These are phyloP conservation scores for Daedalea quercina DNA, from an alignment of 768 basidiomycete species.

Conservation along the genomic window DNA sequence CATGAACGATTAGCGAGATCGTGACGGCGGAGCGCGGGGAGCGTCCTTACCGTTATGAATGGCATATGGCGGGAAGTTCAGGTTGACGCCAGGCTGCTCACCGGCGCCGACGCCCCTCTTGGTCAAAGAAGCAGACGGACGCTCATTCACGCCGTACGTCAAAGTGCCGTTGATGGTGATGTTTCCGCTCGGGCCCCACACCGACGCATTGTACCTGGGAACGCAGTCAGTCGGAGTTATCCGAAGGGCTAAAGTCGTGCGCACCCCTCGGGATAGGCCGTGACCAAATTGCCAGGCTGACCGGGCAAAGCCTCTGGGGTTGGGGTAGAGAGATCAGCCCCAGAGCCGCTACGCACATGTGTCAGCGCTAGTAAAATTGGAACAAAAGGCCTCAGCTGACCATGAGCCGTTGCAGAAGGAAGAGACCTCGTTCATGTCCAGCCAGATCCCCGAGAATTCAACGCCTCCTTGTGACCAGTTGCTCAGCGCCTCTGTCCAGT, in stretches of 20 bases:
- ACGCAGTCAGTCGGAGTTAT: background rate
- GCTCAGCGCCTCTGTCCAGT: slow-evolving; percentile 54
- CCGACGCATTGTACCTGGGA: slow-evolving; percentile 52
- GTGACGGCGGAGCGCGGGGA: background rate
- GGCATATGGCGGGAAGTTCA: slow-evolving; percentile 58
- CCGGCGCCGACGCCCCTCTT: slow-evolving; percentile 48
- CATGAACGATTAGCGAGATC: background rate
- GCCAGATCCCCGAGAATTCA: slow-evolving; percentile 62
- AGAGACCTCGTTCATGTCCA: slow-evolving; percentile 64
- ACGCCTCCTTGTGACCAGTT: slow-evolving; percentile 50
- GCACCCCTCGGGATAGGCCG: slow-evolving; percentile 67
- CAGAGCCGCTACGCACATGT: slow-evolving; percentile 40
- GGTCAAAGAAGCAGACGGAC: slow-evolving; percentile 15
- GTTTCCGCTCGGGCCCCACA: slow-evolving; percentile 67
- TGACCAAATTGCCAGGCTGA: slow-evolving; percentile 42
- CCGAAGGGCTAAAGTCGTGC: slow-evolving; percentile 1
- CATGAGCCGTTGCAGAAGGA: slow-evolving; percentile 61
- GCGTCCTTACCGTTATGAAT: slow-evolving; percentile 58
- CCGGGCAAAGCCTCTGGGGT: slow-evolving; percentile 54
- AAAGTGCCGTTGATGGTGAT: slow-evolving; percentile 62
- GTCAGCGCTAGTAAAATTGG: background rate
- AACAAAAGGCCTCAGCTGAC: slow-evolving; percentile 22
- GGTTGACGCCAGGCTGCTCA: slow-evolving; percentile 36
- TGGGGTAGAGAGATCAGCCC: slow-evolving; percentile 45
- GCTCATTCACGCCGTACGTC: slow-evolving; percentile 36